Conservation (phyloP, 1,284 basidiomycete genomes). For the Trichosporon ovoides region DNA sequence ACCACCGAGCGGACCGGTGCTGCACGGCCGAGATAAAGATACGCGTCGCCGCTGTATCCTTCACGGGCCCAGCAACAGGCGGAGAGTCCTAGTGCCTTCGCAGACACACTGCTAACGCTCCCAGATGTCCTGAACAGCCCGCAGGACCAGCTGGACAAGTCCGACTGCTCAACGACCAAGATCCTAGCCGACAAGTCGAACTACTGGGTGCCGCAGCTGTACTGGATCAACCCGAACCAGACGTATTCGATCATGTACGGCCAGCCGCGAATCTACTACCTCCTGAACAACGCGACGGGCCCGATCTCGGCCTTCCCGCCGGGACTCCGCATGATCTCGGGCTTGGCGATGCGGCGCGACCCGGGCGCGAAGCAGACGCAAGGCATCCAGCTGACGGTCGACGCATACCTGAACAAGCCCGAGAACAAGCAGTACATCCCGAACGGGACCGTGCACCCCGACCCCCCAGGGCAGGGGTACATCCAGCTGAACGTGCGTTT, state of each 20-base stretch:
- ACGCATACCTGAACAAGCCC: background rate
- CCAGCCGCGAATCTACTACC: background rate
- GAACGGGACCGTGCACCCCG: slow-evolving; percentile 25
- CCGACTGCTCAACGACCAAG: slow-evolving; percentile 29
- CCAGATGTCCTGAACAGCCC: slow-evolving; percentile 24
- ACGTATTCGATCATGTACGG: slow-evolving; percentile 6
- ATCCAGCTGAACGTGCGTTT: slow-evolving; percentile 32
- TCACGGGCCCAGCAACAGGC: too few relatives aligned
- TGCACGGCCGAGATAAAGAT: too few relatives aligned
- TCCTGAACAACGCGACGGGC: slow-evolving; percentile 10
- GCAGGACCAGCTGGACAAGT: slow-evolving; percentile 17
- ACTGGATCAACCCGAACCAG: slow-evolving; percentile 19
- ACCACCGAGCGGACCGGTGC: too few relatives aligned
- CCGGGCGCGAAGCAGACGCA: slow-evolving; percentile 4
- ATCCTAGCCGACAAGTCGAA: slow-evolving; percentile 39
- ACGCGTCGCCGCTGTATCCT: too few relatives aligned
- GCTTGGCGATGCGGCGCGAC: slow-evolving; percentile 28
- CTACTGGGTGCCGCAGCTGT: slow-evolving; percentile 31
- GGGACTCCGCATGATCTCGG: slow-evolving; percentile 43
- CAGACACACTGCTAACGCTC: background rate
- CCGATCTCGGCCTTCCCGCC: slow-evolving; percentile 41
- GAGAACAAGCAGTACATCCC: slow-evolving; percentile 28
- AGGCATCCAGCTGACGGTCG: slow-evolving; percentile 1
- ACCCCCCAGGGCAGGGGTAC: slow-evolving; percentile 18
- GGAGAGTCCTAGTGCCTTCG: too few relatives aligned